Evolutionary conservation across 2,329 filamentous ascomycete genomes (phyloP).

Genomic region (Alternaria sp.): DNA sequence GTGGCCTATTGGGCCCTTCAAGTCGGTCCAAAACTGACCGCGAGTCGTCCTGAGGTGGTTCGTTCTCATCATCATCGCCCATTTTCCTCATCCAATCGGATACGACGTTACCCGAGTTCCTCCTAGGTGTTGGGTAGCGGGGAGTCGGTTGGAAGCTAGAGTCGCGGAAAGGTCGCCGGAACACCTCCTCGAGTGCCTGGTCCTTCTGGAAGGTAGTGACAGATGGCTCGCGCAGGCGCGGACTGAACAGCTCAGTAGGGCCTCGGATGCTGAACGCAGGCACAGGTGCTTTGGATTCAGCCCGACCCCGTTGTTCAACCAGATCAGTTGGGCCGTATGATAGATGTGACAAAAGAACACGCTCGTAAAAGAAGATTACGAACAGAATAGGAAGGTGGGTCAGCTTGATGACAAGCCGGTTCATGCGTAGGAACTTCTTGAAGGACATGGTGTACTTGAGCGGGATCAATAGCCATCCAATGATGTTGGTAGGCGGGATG

Average conservation of each 20-base stretch:
- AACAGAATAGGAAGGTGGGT: slow-evolving; percentile 90
- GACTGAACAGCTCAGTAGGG: slow-evolving; percentile 70
- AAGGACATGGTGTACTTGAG: slow-evolving; percentile 81
- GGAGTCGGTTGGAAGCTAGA: slow-evolving; percentile 52
- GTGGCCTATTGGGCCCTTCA: slow-evolving; percentile 60
- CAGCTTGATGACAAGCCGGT: slow-evolving; percentile 87
- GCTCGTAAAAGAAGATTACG: slow-evolving; percentile 86
- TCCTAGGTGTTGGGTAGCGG: slow-evolving; percentile 60
- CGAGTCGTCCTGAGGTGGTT: slow-evolving; percentile 68
- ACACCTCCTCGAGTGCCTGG: slow-evolving; percentile 88
- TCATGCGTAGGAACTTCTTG: slow-evolving; percentile 80
- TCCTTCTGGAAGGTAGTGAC: slow-evolving; percentile 90
- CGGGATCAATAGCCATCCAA: slow-evolving; percentile 88
- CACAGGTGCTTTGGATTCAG: slow-evolving; percentile 64
- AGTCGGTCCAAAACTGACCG: slow-evolving; percentile 64
- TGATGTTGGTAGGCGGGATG: slow-evolving; percentile 86
- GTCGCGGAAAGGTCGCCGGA: slow-evolving; percentile 71
- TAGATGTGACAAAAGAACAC: slow-evolving; percentile 73
- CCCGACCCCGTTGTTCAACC: slow-evolving; percentile 72
- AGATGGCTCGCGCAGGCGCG: slow-evolving; percentile 82
- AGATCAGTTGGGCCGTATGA: slow-evolving; percentile 86
- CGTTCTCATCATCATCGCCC: slow-evolving; percentile 65
- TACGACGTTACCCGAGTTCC: slow-evolving; percentile 81
- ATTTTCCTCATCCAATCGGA: slow-evolving; percentile 86
- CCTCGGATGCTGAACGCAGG: slow-evolving; percentile 51